Evolutionary conservation across 441 rosid genomes (phyloP), one percentile per base, ranked within the genome.

Genomic region (Corymbia citriodora): DNA sequence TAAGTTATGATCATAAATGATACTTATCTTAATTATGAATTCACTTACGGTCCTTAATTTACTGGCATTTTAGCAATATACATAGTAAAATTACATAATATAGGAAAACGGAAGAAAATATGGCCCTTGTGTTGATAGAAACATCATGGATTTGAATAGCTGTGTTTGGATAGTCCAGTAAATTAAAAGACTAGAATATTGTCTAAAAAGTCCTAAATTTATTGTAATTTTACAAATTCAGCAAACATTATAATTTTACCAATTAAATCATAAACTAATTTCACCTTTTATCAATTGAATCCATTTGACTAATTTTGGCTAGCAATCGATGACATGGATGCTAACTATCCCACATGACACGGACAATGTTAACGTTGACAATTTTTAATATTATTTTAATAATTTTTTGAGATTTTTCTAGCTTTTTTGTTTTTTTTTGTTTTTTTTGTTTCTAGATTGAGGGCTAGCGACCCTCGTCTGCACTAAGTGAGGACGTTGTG

Each of bases 351-450:
- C 25, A 57, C 7, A 57, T 23, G 29, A 6, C 27, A 57, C 10
- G 29, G 25, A 1, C 7, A 1, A 19, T 2, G 11, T 4, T 19
- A 1, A 8, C 1, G 10, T 55, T 18, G 25, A 55, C 9, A 18
- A 18, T 54, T 55, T 55, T 57, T 3, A 4, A 23, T 21, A 57
- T 1, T 23, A 57, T 2, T 57, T 57, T 57, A 57, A 57, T 57
- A 57, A 57, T 57, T 57, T 57, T 57, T 57, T 23, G 25, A 29
- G 23, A 4, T 11, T 21, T 57, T 57, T 57, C 61, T 21, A 19
- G 9, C 61, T 21, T 27, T 57, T 57, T 57, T 40, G 45, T 6
- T 40, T 40, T 5, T 57, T 57, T 21, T 57, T 3, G 11, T 55
- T 55, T 55, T 55, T 19, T 55, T 55, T 55, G 40, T 40, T 57